A percentile compares a stretch with the other conserved stretches of the same genome.
These are phyloP conservation scores for Tolypocladium capitatum DNA, from an alignment of 2,329 filamentous ascomycete genomes.

Conservation along the genomic window DNA sequence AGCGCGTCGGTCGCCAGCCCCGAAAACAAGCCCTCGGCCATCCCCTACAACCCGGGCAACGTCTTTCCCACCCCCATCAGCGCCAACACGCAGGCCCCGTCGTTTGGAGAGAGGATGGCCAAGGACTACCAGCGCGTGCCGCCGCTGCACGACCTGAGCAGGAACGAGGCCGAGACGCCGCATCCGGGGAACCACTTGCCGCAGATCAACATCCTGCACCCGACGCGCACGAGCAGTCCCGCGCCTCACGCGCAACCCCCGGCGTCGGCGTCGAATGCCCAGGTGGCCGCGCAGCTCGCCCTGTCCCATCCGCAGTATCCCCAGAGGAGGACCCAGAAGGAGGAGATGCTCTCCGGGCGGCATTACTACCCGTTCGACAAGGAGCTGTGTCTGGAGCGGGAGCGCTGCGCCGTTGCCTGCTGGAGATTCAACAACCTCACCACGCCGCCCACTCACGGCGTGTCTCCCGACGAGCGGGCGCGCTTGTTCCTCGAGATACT, in stretches of 20 bases:
- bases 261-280: conserved; percentile 30
- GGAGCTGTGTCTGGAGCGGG: conserved; percentile 70
- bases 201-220: conserved; percentile 43
- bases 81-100: conserved; percentile 32
- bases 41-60: conserved; percentile 41
- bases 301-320: conserved; percentile 41
- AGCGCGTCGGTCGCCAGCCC: conserved; percentile 45
- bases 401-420: conserved; percentile 67
- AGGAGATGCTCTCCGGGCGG: conserved; percentile 74
- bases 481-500: conserved; percentile 62
- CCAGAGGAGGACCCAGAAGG: conserved; percentile 54
- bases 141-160: conserved; percentile 44
- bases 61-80: conserved; percentile 51
- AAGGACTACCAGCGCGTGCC: conserved; percentile 50
- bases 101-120: conserved; percentile 34
- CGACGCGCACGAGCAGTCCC: conserved; percentile 35
- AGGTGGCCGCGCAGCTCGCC: conserved; percentile 45
- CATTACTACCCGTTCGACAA: conserved; percentile 70
- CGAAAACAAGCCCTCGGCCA: conserved; percentile 47
- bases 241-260: conserved; percentile 23
- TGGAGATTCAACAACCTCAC: conserved; percentile 74
- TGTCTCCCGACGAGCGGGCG: conserved; percentile 54
- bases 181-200: conserved; percentile 39
- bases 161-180: conserved; percentile 41
- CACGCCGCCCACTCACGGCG: conserved; percentile 58